phyloP scores from a whole-genome alignment of 164 flowering plant species.

The Kalanchoe fedtschenkoi region DNA sequence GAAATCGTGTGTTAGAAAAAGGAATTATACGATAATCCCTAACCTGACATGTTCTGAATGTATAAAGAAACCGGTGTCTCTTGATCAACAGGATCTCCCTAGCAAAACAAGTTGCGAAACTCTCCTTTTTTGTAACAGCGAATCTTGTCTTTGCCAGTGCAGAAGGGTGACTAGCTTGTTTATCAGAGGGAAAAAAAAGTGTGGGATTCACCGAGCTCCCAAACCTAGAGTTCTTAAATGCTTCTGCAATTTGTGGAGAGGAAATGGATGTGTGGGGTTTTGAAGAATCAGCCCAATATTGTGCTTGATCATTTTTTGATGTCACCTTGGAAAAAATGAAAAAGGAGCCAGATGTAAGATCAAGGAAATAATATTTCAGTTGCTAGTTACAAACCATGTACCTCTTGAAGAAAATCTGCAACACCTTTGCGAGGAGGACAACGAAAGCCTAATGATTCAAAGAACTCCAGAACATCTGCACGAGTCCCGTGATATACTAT shows the following conservation, averaged over 20 bases:
- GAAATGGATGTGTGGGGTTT: conserved; percentile 55
- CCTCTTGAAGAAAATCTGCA: conserved; percentile 99
- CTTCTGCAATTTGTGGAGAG: conserved; percentile 58
- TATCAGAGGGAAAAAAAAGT: conserved; percentile 43
- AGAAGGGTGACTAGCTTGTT: conserved; percentile 34
- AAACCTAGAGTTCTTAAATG: conserved; percentile 45
- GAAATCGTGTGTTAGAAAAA: background rate
- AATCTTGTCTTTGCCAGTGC: conserved; percentile 48
- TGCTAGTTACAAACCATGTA: conserved; percentile 11
- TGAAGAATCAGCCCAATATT: conserved; percentile 78
- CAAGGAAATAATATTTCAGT: background rate
- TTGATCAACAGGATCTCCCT: conserved; percentile 55
- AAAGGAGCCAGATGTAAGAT: background rate
- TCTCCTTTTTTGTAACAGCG: conserved; percentile 48
- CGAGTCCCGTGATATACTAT: conserved; percentile 81
- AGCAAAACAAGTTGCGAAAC: conserved; percentile 45
- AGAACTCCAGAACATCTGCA: conserved; percentile 54
- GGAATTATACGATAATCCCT: background rate
- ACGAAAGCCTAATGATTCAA: conserved; percentile 68
- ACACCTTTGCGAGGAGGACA: conserved; percentile 79
- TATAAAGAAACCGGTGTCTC: conserved; percentile 66
- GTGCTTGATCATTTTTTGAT: conserved; percentile 81
- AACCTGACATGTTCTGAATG: conserved; percentile 86
- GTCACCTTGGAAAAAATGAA: conserved; percentile 47
- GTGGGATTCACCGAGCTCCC: conserved; percentile 32